Evolutionary conservation across 2,329 filamentous ascomycete species (phyloP).

Genomic region (Zalaria sp.): DNA sequence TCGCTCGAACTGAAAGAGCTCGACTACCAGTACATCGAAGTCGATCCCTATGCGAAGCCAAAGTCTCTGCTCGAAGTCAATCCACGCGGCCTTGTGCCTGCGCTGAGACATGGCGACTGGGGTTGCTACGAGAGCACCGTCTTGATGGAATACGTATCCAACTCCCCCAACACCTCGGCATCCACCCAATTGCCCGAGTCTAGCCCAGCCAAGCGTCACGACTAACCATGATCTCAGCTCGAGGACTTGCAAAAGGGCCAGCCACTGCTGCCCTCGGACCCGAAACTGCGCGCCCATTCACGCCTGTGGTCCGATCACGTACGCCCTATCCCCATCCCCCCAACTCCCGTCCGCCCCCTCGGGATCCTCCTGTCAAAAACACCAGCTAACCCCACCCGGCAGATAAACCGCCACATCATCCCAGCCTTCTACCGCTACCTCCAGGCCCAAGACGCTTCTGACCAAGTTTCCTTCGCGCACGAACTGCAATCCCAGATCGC

Average conservation of each 20-base stretch:
- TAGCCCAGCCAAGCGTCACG: not conserved
- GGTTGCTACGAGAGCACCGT: constrained; percentile 69
- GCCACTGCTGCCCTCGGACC: constrained; percentile 49
- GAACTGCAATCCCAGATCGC: constrained; percentile 53
- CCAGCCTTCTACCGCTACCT: constrained; percentile 64
- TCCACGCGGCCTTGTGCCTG: constrained; percentile 61
- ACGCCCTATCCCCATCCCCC: constrained; percentile 15
- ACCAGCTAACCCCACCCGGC: not conserved
- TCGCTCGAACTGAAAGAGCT: constrained; percentile 67
- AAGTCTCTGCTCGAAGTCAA: constrained; percentile 60
- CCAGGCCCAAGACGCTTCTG: constrained; percentile 45
- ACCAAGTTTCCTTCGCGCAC: constrained; percentile 44
- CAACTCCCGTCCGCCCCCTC: not conserved
- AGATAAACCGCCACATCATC: constrained; percentile 65
- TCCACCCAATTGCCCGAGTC: not conserved
- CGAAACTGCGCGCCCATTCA: constrained; percentile 57
- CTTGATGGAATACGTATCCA: constrained; percentile 64
- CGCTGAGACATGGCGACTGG: constrained; percentile 66
- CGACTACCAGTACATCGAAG: constrained; percentile 74
- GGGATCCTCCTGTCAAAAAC: constrained; percentile 1
- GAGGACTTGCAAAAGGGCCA: constrained; percentile 55
- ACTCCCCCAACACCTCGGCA: not conserved
- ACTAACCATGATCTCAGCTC: constrained; percentile 31
- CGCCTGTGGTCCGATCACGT: constrained; percentile 73
- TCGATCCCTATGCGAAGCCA: constrained; percentile 65